Conservation (phyloP, 768 basidiomycete species). For the Boletales sp. region DNA sequence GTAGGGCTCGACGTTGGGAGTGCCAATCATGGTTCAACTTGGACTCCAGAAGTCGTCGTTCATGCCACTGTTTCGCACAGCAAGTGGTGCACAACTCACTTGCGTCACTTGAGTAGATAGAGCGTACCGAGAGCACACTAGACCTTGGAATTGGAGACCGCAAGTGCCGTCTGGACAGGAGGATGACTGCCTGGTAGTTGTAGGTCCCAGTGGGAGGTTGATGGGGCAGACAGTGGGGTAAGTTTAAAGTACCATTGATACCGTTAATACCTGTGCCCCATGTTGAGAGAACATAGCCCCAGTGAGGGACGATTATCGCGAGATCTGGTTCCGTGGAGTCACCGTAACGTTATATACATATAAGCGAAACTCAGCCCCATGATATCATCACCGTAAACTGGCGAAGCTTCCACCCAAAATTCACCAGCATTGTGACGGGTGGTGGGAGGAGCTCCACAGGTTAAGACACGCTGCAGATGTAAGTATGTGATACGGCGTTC, state of each 20-base stretch:
- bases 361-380: no score
- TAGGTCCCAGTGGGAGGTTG: slow-evolving; percentile 5
- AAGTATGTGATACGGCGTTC: no score
- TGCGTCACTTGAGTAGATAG: background rate
- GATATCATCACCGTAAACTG: no score
- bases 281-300: slow-evolving; percentile 11
- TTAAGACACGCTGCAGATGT: no score
- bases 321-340: slow-evolving; percentile 6
- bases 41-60: no score
- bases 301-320: background rate
- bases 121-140: background rate
- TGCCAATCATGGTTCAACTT: background rate
- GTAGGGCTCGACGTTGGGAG: slow-evolving; percentile 32
- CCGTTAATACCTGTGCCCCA: slow-evolving; percentile 1
- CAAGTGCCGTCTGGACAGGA: background rate
- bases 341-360: background rate
- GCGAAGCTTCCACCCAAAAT: no score
- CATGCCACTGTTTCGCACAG: background rate
- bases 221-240: slow-evolving; percentile 4
- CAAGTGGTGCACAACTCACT: slow-evolving; percentile 1
- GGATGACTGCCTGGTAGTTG: background rate
- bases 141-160: background rate
- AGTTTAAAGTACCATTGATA: slow-evolving; percentile 1
- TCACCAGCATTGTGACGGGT: no score
- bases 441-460: no score